phyloP scores from a whole-genome alignment of 1,139 yeast genomes.

The Diutina ranongensis region DNA sequence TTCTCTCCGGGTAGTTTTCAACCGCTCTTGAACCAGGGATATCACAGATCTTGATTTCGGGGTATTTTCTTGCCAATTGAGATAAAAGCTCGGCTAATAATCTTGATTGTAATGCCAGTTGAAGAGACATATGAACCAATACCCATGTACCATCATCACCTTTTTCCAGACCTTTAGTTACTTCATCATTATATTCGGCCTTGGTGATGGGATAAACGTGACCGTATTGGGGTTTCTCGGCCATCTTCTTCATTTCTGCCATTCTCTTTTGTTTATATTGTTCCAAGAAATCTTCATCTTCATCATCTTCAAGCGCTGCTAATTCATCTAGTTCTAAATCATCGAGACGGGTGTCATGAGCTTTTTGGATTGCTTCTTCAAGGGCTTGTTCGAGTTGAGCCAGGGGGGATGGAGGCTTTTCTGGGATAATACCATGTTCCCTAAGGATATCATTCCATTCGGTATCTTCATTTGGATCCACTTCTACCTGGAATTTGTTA shows the following conservation, averaged over 20 bases:
- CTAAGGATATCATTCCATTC: constrained; percentile 97
- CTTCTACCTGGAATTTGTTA: constrained; percentile 63
- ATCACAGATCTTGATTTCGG: constrained; percentile 85
- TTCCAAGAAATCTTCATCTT: constrained; percentile 65
- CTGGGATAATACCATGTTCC: constrained; percentile 84
- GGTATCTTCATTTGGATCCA: constrained; percentile 91
- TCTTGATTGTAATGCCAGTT: constrained; percentile 63
- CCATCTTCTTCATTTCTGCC: constrained; percentile 54
- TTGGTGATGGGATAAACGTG: constrained; percentile 65
- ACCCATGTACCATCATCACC: constrained; percentile 35
- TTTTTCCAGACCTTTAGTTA: constrained; percentile 58
- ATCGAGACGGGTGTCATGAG: constrained; percentile 68
- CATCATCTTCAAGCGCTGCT: constrained; percentile 72
- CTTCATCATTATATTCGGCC: constrained; percentile 78
- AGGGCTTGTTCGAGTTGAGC: constrained; percentile 78
- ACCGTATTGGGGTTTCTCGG: constrained; percentile 61
- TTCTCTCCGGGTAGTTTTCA: constrained; percentile 79
- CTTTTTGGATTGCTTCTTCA: constrained; percentile 68
- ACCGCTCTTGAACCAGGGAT: constrained; percentile 83
- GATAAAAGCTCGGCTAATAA: constrained; percentile 46
- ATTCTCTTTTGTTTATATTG: constrained; percentile 67
- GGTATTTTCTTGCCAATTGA: constrained; percentile 43
- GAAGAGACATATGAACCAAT: constrained; percentile 65
- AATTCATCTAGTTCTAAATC: constrained; percentile 67
- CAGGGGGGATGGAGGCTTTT: constrained; percentile 81